Percentiles rank a stretch among this genome's conserved stretches.
Evolutionary conservation across 176 grass and related monocot genomes (phyloP).

Genomic region (Melocanna baccifera): DNA sequence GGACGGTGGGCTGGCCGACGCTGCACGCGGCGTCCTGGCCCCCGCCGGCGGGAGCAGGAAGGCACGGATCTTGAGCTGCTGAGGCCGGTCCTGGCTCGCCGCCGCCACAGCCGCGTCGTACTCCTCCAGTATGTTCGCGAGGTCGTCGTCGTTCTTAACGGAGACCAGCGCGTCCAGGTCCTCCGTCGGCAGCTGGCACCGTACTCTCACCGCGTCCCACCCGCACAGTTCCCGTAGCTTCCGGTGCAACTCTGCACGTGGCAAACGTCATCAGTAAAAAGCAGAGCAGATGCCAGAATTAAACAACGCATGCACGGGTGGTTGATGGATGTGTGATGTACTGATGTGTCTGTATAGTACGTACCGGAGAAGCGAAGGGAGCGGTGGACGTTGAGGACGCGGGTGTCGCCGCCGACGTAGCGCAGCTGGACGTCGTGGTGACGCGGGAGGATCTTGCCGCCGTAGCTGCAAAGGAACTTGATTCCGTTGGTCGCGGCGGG

Average conservation of each 20-base stretch:
- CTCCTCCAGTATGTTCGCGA: conserved; percentile 44
- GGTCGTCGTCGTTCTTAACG: conserved; percentile 45
- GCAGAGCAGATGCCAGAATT: not conserved
- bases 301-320: too few relatives aligned
- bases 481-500: not conserved
- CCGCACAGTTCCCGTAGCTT: conserved; percentile 56
- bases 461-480: conserved; percentile 63
- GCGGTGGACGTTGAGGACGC: conserved; percentile 46
- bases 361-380: conserved; percentile 43
- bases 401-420: conserved; percentile 57
- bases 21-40: not conserved
- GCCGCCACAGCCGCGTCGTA: conserved; percentile 27
- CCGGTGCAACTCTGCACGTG: conserved; percentile 33
- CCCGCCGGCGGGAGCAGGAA: conserved; percentile 29
- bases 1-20: not conserved
- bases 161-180: conserved; percentile 62
- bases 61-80: conserved; percentile 40
- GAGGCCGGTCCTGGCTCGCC: not conserved
- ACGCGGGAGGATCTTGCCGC: conserved; percentile 56
- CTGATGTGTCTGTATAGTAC: not conserved
- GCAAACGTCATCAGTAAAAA: not conserved
- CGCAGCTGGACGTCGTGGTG: conserved; percentile 58
- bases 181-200: conserved; percentile 57
- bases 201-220: conserved; percentile 35
- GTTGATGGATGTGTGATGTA: too few relatives aligned